A percentile compares a stretch with the other conserved stretches of the same genome.
Conservation (phyloP, 371 early-diverging fungal genomes). For the Neoconidiobolus thromboides region DNA sequence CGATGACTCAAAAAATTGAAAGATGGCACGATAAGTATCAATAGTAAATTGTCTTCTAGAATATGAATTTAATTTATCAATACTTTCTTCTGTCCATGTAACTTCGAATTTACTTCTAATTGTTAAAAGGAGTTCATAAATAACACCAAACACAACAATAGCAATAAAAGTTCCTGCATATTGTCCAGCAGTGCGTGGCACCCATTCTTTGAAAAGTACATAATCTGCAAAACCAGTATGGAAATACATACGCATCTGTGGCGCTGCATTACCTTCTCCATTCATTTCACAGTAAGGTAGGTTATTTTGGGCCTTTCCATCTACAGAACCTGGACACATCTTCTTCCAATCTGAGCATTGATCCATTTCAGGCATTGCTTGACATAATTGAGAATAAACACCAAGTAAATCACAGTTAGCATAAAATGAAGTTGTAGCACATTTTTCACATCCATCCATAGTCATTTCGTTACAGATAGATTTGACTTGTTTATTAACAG, state of each 20-base stretch:
- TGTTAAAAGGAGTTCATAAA: constrained; percentile 15
- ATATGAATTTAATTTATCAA: not conserved
- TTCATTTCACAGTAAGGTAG: constrained; percentile 7
- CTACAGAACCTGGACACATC: constrained; percentile 20
- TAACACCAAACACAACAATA: constrained; percentile 17
- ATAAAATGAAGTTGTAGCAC: constrained; percentile 13
- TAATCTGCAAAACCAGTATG: constrained; percentile 27
- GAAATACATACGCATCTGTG: constrained; percentile 45
- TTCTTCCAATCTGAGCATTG: constrained; percentile 25
- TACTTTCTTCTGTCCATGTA: constrained; percentile 13
- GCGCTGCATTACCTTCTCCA: constrained; percentile 13
- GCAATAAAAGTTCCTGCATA: constrained; percentile 20
- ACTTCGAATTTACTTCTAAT: constrained; percentile 15
- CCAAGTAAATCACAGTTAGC: constrained; percentile 19
- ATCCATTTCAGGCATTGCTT: constrained; percentile 33
- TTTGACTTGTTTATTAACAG: constrained; percentile 19
- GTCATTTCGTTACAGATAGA: constrained; percentile 35
- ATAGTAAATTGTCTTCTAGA: not conserved
- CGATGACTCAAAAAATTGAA: constrained; percentile 18
- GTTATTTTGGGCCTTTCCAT: not conserved
- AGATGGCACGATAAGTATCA: constrained; percentile 9
- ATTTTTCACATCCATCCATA: constrained; percentile 35
- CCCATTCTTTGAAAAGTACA: constrained; percentile 26
- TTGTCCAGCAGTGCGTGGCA: constrained; percentile 14
- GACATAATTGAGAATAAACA: constrained; percentile 24